Base-by-base conservation (phyloP, 1,139 yeast species). In the Taphrina deformans region DNA sequence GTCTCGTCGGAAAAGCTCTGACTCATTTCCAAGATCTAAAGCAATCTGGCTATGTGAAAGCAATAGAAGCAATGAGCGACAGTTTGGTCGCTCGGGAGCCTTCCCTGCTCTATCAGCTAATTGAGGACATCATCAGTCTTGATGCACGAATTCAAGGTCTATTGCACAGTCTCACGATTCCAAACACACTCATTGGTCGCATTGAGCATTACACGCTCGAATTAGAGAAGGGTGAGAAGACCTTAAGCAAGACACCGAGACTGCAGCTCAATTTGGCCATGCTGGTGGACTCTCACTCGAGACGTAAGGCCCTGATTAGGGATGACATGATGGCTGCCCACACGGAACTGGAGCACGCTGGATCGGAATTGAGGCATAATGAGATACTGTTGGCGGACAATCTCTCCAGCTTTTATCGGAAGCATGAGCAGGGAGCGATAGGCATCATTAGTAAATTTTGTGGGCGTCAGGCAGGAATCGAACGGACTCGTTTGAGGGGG, bases 31-130 rank as follows among this genome's bases (percentile, higher is more conserved):
- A 53, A 9, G 35, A 46, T 6, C 50, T 50, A 12, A 38, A n/a
- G 21, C 18, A 50, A 2, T 18, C 10, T 2, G 38, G 41, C 1
- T 50, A 50, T 24, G 51, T 52, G 7, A 27, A n/a, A 10, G 63
- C 63, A 0, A 14, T 59, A 2, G 35, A 24, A 14, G 50, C 26
- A 0, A 16, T 59, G 21, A 29, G 63, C 16, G 56, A 59, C 18
- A 24, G 44, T 18, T 40, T 59, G n/a, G 56, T 52, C 9, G 38
- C 63, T 14, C 35, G 56, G 2, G 63, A 59, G 31, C 63, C 63
- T 7, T 59, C 63, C 4, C 26, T 59, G 23, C 38, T 59, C 16
- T 59, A 59, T 23, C 48, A 35, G 23, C 41, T 59, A 24, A 59
- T 50, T 16, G 63, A 59, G 55, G 63, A 38, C 21, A 33, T 50